phyloP scores from a whole-genome alignment of 1,284 basidiomycete species.

The Cutaneotrichosporon dermatis region DNA sequence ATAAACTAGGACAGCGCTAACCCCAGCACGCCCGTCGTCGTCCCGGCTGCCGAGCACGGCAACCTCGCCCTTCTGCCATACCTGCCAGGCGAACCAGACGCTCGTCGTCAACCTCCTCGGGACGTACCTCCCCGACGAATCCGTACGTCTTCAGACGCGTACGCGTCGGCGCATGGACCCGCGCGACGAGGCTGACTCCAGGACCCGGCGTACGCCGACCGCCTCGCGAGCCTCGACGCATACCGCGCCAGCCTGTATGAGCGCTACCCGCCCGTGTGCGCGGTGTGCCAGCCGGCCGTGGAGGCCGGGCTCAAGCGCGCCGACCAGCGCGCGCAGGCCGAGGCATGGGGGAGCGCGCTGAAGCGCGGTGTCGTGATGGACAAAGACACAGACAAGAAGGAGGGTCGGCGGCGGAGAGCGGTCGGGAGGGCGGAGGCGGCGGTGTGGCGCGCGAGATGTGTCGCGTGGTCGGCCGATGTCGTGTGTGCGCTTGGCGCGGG shows the following conservation, averaged over 20 bases:
- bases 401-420: not conserved
- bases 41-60: conserved; percentile 27
- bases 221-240: conserved; percentile 60
- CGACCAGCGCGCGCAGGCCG: conserved; percentile 73
- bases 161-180: no score
- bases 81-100: conserved; percentile 84
- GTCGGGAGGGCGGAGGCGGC: conserved; percentile 13
- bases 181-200: conserved; percentile 37
- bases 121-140: conserved; percentile 70
- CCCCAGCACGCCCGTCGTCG: conserved; percentile 28
- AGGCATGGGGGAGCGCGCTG: conserved; percentile 56
- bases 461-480: conserved; percentile 15
- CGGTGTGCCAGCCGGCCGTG: conserved; percentile 65
- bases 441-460: conserved; percentile 30
- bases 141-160: conserved; percentile 51
- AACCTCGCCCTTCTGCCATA: conserved; percentile 66
- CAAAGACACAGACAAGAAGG: not conserved
- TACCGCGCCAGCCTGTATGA: conserved; percentile 69
- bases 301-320: conserved; percentile 71
- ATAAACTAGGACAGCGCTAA: not conserved
- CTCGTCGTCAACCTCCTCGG: conserved; percentile 77
- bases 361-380: conserved; percentile 19
- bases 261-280: conserved; percentile 82
- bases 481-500: conserved; percentile 17
- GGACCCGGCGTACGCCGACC: conserved; percentile 64